Conservation (phyloP, 78 protist species). For the Tieghemostelium lacteum region DNA sequence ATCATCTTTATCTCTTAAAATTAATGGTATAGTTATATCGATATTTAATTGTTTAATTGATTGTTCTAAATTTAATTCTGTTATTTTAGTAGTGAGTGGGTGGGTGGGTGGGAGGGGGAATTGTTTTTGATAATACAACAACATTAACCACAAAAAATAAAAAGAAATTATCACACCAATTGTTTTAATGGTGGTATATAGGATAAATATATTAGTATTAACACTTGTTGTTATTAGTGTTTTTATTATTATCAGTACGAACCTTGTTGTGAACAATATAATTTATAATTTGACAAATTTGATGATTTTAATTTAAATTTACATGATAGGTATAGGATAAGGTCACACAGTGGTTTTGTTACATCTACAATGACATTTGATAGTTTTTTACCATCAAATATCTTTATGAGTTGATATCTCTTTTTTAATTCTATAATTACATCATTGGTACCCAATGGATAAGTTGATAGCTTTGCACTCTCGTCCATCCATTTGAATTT, state of each 20-base stretch:
- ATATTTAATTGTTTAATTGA: conserved; percentile 23
- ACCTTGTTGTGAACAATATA: not conserved
- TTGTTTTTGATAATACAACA: no score
- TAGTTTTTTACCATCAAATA: conserved; percentile 4
- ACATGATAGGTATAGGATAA: conserved; percentile 29
- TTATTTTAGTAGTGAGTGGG: not conserved
- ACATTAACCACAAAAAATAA: not conserved
- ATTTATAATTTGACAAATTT: no score
- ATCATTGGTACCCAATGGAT: conserved; percentile 39
- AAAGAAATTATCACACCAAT: not conserved
- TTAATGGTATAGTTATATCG: conserved; percentile 40
- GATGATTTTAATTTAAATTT: conserved; percentile 36
- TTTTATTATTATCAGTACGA: not conserved
- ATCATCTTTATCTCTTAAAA: conserved; percentile 30
- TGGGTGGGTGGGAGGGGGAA: not conserved
- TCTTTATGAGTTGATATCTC: conserved; percentile 25
- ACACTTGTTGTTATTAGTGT: not conserved
- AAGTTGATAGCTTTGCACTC: conserved; percentile 21
- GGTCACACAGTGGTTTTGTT: conserved; percentile 9
- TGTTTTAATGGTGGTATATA: no score
- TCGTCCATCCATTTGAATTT: conserved; percentile 61
- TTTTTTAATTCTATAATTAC: conserved; percentile 42
- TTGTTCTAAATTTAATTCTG: conserved; percentile 15
- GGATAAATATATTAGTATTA: not conserved
- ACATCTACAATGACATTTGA: conserved; percentile 15